Evolutionary conservation across 2,329 filamentous ascomycete genomes (phyloP).

Genomic region (Epichloe hybrida): DNA sequence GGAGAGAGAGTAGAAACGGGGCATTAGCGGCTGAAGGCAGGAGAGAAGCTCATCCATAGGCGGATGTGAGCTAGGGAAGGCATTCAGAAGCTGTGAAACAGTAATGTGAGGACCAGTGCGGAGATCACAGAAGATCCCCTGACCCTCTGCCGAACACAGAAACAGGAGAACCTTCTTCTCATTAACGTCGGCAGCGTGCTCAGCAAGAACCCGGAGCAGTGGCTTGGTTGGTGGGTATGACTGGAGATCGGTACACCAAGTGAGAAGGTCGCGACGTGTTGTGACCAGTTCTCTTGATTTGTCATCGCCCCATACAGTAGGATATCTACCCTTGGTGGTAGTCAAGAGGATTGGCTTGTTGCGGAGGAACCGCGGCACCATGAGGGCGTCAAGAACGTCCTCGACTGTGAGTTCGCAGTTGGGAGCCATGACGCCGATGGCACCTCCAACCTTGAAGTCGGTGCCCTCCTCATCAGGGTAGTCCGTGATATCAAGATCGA

Average conservation of each 20-base stretch:
- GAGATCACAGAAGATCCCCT: constrained; percentile 82
- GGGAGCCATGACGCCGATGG: constrained; percentile 83
- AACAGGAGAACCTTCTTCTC: constrained; percentile 84
- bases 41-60: constrained; percentile 72
- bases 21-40: constrained; percentile 79
- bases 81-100: constrained; percentile 70
- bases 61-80: constrained; percentile 85
- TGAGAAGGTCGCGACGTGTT: constrained; percentile 80
- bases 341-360: constrained; percentile 71
- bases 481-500: constrained; percentile 90
- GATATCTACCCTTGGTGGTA: constrained; percentile 77
- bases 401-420: constrained; percentile 70
- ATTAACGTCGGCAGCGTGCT: constrained; percentile 63
- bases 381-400: constrained; percentile 67
- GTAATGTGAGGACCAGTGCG: constrained; percentile 80
- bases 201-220: constrained; percentile 71
- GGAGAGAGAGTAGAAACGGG: constrained; percentile 93
- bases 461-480: constrained; percentile 75
- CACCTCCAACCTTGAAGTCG: constrained; percentile 93
- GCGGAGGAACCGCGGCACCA: constrained; percentile 68
- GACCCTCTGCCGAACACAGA: constrained; percentile 79
- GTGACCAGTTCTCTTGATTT: constrained; percentile 73
- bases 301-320: constrained; percentile 95
- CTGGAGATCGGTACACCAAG: constrained; percentile 90
- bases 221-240: constrained; percentile 84